Percentiles rank a stretch among this genome's conserved stretches.
These are phyloP conservation scores for Viola odorata DNA, from an alignment of 345 rosid species.

Conservation along the genomic window DNA sequence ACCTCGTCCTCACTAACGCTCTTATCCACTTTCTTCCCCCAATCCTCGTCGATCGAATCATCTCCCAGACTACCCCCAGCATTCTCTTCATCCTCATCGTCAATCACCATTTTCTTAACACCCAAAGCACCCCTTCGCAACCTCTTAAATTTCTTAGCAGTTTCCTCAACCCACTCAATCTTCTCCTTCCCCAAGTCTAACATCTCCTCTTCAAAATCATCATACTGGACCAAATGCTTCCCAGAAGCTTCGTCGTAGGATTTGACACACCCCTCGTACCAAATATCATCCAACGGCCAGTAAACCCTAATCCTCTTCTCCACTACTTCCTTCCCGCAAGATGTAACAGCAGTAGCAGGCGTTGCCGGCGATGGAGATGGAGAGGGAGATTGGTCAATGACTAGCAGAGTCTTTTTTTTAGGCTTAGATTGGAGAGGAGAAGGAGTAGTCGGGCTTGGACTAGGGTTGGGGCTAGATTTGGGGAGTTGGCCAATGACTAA, in stretches of 20 bases:
- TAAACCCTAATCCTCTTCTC: slow-evolving; percentile 66
- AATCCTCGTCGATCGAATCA: slow-evolving; percentile 78
- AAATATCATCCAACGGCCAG: slow-evolving; percentile 87
- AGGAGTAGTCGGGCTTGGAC: slow-evolving; percentile 57
- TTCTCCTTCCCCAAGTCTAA: slow-evolving; percentile 82
- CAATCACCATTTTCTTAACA: slow-evolving; percentile 44
- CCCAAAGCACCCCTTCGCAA: slow-evolving; percentile 48
- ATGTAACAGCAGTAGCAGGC: slow-evolving; percentile 14
- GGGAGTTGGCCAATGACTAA: slow-evolving; percentile 39
- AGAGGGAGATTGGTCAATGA: slow-evolving; percentile 50
- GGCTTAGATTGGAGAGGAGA: slow-evolving; percentile 54
- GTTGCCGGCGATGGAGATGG: slow-evolving; percentile 19
- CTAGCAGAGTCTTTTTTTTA: slow-evolving; percentile 50
- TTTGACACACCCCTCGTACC: slow-evolving; percentile 75
- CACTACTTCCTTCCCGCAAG: slow-evolving; percentile 54
- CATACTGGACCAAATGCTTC: slow-evolving; percentile 69
- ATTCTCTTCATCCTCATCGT: slow-evolving; percentile 38
- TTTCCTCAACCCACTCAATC: slow-evolving; percentile 67
- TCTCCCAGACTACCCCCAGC: slow-evolving; percentile 27
- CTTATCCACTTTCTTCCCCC: slow-evolving; percentile 49
- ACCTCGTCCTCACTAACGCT: slow-evolving; percentile 43
- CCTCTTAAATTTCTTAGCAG: slow-evolving; percentile 44
- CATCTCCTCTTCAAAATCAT: slow-evolving; percentile 81
- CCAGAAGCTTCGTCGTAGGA: slow-evolving; percentile 42
- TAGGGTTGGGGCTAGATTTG: slow-evolving; percentile 27